Evolutionary conservation across 805 yeast genomes (phyloP).

Genomic region (Metschnikowia cerradonensis): DNA sequence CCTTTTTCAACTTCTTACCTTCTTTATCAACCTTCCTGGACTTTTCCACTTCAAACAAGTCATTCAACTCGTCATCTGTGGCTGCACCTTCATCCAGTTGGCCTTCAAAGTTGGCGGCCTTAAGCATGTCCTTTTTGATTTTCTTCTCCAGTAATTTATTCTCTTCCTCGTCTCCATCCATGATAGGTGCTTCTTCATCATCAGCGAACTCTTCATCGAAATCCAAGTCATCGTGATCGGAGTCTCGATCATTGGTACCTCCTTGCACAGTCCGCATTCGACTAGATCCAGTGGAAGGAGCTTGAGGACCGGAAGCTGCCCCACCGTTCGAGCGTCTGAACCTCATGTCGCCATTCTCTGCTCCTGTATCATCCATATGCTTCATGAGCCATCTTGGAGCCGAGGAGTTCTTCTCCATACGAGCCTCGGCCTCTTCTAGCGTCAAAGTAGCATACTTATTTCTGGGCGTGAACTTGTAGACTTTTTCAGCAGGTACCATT

Average conservation of each 20-base stretch:
- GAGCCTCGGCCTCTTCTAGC: slow-evolving; percentile 92
- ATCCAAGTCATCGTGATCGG: slow-evolving; percentile 89
- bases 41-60: slow-evolving; percentile 58
- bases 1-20: slow-evolving; percentile 80
- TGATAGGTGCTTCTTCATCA: slow-evolving; percentile 97
- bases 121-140: slow-evolving; percentile 78
- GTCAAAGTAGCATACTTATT: slow-evolving; percentile 92
- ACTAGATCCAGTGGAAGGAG: slow-evolving; percentile 2
- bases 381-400: slow-evolving; percentile 96
- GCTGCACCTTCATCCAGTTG: slow-evolving; percentile 54
- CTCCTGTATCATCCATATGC: slow-evolving; percentile 64
- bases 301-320: slow-evolving; percentile 3
- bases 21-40: slow-evolving; percentile 79
- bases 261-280: slow-evolving; percentile 43
- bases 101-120: slow-evolving; percentile 72
- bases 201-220: slow-evolving; percentile 97
- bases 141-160: slow-evolving; percentile 82
- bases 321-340: slow-evolving; percentile 29
- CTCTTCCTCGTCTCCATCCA: slow-evolving; percentile 95
- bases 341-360: slow-evolving; percentile 42
- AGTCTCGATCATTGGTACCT: slow-evolving; percentile 50
- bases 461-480: slow-evolving; percentile 88
- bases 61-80: slow-evolving; percentile 60
- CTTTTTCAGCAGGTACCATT: slow-evolving; percentile 93
- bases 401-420: slow-evolving; percentile 74